These are phyloP conservation scores for Gardenia jasminoides DNA, from an alignment of 257 asterid species.

Conservation along the genomic window DNA sequence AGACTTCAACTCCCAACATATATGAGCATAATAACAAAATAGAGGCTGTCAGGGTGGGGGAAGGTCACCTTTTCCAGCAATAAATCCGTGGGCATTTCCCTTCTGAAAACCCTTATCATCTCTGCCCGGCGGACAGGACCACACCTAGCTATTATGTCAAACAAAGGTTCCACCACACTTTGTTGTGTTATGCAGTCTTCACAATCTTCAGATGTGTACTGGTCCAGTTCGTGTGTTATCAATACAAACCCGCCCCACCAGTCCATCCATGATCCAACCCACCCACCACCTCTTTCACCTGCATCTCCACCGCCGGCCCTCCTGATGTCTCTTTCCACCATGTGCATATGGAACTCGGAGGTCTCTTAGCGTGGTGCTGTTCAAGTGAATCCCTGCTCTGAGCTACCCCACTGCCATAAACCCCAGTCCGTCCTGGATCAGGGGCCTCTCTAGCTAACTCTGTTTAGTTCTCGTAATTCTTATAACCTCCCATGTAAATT, in stretches of 20 bases:
- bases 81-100: conserved; percentile 46
- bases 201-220: conserved; percentile 28
- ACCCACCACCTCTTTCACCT: neutral
- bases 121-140: conserved; percentile 31
- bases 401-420: neutral
- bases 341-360: conserved; percentile 4
- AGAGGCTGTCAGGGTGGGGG: conserved; percentile 15
- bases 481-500: no score
- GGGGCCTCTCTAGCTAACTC: no score
- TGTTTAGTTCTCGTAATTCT: no score
- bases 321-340: conserved; percentile 5
- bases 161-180: conserved; percentile 30
- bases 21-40: conserved; percentile 15
- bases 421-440: neutral
- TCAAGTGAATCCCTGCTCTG: neutral
- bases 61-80: conserved; percentile 22
- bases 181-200: conserved; percentile 25
- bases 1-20: conserved; percentile 20
- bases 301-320: conserved; percentile 11
- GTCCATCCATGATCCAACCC: conserved; percentile 18
- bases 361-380: neutral
- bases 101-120: conserved; percentile 16
- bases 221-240: conserved; percentile 29
- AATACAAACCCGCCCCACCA: conserved; percentile 26
- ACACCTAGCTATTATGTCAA: conserved; percentile 6